Conservation (phyloP, 2,329 filamentous ascomycete genomes). For the Colletotrichum camelliae region DNA sequence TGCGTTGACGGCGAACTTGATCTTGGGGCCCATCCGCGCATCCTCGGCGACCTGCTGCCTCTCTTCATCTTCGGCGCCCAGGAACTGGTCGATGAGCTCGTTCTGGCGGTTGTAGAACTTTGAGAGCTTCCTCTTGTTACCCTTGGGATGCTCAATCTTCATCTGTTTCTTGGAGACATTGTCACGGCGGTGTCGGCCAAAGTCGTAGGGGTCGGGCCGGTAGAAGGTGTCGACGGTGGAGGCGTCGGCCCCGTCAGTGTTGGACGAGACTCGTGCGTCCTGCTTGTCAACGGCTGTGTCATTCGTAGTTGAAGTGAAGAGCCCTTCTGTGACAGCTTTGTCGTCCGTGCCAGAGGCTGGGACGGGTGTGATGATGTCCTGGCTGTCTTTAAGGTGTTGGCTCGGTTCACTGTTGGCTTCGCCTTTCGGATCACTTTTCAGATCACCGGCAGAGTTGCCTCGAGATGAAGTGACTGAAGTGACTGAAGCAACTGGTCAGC, state of each 20-base stretch:
- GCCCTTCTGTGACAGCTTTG: neutral
- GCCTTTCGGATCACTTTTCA: neutral
- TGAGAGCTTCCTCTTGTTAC: constrained; percentile 46
- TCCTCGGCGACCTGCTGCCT: constrained; percentile 55
- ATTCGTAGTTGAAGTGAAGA: neutral
- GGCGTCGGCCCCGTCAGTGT: neutral
- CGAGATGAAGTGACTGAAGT: neutral
- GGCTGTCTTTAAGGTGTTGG: neutral
- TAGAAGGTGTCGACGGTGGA: constrained; percentile 15
- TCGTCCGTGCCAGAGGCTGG: constrained; percentile 6
- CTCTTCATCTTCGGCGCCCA: constrained; percentile 62
- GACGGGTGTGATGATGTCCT: constrained; percentile 2
- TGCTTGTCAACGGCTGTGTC: neutral
- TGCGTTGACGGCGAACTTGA: constrained; percentile 58
- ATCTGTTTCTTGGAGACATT: constrained; percentile 49
- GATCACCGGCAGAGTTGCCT: constrained; percentile 7
- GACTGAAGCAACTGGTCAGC: constrained; percentile 4
- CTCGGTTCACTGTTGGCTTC: neutral
- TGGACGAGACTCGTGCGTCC: neutral
- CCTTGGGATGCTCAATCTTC: constrained; percentile 51
- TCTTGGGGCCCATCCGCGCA: constrained; percentile 52
- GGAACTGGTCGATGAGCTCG: constrained; percentile 55
- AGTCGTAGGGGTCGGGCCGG: constrained; percentile 40
- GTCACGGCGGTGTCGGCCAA: constrained; percentile 44
- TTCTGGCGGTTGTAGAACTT: constrained; percentile 55